Conservation (phyloP, 2,329 filamentous ascomycete species). For the Fusarium heterosporum region DNA sequence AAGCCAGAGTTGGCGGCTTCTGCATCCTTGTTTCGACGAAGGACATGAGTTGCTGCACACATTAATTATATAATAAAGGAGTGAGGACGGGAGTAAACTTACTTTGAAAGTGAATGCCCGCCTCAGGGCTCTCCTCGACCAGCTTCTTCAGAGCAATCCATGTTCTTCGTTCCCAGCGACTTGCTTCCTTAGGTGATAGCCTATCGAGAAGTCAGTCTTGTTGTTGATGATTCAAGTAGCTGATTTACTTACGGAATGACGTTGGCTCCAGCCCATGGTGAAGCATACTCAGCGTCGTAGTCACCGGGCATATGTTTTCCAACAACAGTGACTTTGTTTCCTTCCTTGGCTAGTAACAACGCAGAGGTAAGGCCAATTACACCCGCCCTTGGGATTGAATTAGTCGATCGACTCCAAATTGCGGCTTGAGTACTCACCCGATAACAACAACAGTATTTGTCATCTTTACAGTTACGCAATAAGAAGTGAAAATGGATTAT, state of each 20-base stretch:
- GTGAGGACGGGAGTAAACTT: conserved; percentile 5
- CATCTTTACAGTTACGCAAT: background rate
- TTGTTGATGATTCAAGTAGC: accelerated
- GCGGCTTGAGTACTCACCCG: background rate
- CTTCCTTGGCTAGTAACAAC: conserved; percentile 58
- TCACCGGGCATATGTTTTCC: conserved; percentile 95
- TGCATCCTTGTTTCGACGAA: conserved; percentile 72
- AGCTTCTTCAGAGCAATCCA: conserved; percentile 72
- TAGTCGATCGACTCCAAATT: background rate
- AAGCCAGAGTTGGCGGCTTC: conserved; percentile 52
- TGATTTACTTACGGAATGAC: conserved; percentile 71
- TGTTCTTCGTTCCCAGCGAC: conserved; percentile 70
- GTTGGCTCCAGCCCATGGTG: conserved; percentile 89
- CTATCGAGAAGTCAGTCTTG: conserved; percentile 52
- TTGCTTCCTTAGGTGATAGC: conserved; percentile 51
- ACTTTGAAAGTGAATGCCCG: conserved; percentile 84
- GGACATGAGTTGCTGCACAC: conserved; percentile 59
- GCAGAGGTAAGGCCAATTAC: conserved; percentile 65
- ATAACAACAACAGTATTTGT: conserved; percentile 15
- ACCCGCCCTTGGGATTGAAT: conserved; percentile 55
- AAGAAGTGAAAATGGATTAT: background rate
- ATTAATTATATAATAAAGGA: background rate
- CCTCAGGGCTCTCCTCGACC: conserved; percentile 74
- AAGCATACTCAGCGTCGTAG: conserved; percentile 90
- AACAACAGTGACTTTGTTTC: conserved; percentile 73